phyloP scores from a whole-genome alignment of 257 asterid species.

The Verbascum thapsus region DNA sequence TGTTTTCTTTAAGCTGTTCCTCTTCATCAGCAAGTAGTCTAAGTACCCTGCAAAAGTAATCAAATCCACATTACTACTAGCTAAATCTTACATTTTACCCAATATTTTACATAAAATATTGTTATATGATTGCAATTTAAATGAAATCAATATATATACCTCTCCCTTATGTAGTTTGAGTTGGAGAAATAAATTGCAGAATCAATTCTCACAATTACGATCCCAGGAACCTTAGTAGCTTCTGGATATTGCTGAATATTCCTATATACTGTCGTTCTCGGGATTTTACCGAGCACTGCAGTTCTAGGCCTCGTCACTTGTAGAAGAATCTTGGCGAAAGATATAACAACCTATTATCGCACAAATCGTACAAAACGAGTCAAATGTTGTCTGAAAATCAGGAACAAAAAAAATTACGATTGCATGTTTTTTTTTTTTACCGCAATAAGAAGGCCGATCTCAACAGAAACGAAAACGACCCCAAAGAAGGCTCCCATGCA shows the following conservation, averaged over 20 bases:
- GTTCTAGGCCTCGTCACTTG: constrained; percentile 61
- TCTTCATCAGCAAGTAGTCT: constrained; percentile 58
- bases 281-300: constrained; percentile 53
- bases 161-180: constrained; percentile 52
- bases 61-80: too few relatives aligned
- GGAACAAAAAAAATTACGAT: not conserved
- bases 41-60: constrained; percentile 36
- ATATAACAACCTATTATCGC: constrained; percentile 45
- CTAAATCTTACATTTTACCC: too few relatives aligned
- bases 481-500: constrained; percentile 67
- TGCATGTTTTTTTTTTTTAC: constrained; percentile 28
- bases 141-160: constrained; percentile 25
- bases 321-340: constrained; percentile 59
- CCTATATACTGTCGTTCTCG: constrained; percentile 52
- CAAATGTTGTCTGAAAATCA: not conserved
- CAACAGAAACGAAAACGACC: constrained; percentile 51
- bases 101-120: too few relatives aligned
- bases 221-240: constrained; percentile 51
- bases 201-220: constrained; percentile 53
- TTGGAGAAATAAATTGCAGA: constrained; percentile 63
- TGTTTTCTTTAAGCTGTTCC: constrained; percentile 31
- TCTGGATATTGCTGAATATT: constrained; percentile 58
- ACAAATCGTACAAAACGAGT: not conserved
- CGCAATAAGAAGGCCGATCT: constrained; percentile 56
- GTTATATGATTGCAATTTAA: too few relatives aligned